Evolutionary conservation across 306 rosid species (phyloP).

Genomic region (Hippophae tibetana): DNA sequence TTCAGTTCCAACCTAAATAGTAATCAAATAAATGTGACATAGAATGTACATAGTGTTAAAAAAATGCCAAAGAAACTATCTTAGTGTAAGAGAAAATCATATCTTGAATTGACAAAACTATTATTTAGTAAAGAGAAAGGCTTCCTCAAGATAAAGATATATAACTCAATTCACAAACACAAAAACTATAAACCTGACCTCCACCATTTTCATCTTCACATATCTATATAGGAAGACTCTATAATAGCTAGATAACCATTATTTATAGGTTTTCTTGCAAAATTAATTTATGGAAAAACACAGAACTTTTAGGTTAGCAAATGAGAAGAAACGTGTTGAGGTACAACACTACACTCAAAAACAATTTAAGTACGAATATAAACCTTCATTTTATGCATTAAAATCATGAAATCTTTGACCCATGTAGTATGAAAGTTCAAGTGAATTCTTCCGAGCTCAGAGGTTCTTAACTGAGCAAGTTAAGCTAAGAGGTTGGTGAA

Average conservation of each 20-base stretch:
- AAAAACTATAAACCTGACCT: constrained; percentile 26
- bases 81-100: no score
- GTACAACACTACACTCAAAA: background rate
- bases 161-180: background rate
- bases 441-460: constrained; percentile 22
- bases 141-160: background rate
- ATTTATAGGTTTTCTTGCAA: constrained; percentile 27
- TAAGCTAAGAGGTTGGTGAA: constrained; percentile 22
- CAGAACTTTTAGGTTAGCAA: background rate
- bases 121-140: no score
- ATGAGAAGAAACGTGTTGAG: constrained; percentile 5
- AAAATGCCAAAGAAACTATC: no score
- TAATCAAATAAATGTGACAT: no score
- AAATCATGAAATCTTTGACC: constrained; percentile 32
- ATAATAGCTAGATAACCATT: constrained; percentile 17
- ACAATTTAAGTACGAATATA: background rate
- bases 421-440: constrained; percentile 30
- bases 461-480: constrained; percentile 23
- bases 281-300: constrained; percentile 24
- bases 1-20: no score
- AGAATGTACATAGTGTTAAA: no score
- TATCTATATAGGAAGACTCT: constrained; percentile 16
- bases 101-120: no score
- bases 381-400: constrained; percentile 42
- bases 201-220: constrained; percentile 38